Evolutionary conservation across 768 basidiomycete species (phyloP), one percentile per base, ranked within the genome.

Genomic region (Erythrobasidium yunnanense): DNA sequence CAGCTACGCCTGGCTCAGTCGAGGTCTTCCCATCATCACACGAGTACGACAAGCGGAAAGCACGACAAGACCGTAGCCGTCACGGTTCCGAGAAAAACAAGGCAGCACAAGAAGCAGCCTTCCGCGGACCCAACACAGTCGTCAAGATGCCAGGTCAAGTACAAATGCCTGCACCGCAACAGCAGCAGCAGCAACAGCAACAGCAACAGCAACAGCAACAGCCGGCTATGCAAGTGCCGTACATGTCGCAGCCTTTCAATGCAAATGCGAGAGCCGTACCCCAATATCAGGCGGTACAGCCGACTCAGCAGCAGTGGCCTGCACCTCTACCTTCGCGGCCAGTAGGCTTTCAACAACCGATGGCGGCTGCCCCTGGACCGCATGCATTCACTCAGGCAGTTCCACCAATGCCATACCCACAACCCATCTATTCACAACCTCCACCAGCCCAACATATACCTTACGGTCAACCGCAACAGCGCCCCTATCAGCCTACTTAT

Each of bases 1-100:
- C 91, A 1, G 74, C 74, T 2, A 69, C 71, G 46, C 63, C 74
- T 0, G 72, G 60, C 6, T 47, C 42, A 29, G 60, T 63, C 2
- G 17, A 33, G 4, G 45, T 33, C 2, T 50, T 63, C 17, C 60
- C 60, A 4, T 63, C 60, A 25, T 63, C 60, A 7, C 60, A 63
- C 47, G 60, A 63, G 47, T 63, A 63, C 49, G 60, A 63, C 47
- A 63, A 63, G 60, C 45, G 60, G 18, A 63, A 63, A 35, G 60
- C 60, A 23, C 20, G 15, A 4, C 32, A 63, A 51, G 60, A 50
- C 29, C 45, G 49, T n/a, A 27, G 42, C 29, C 45, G 35, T 18
- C 27, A 38, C 23, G 60, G 25, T n/a, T 46, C 45, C 2, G 60
- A 63, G 18, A 63, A 63, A 17, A 49, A 46, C 5, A 6, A 49